A percentile compares a stretch with the other conserved stretches of the same genome.
These are phyloP conservation scores for Glycine soja DNA, from an alignment of 306 rosid genomes.

Conservation along the genomic window DNA sequence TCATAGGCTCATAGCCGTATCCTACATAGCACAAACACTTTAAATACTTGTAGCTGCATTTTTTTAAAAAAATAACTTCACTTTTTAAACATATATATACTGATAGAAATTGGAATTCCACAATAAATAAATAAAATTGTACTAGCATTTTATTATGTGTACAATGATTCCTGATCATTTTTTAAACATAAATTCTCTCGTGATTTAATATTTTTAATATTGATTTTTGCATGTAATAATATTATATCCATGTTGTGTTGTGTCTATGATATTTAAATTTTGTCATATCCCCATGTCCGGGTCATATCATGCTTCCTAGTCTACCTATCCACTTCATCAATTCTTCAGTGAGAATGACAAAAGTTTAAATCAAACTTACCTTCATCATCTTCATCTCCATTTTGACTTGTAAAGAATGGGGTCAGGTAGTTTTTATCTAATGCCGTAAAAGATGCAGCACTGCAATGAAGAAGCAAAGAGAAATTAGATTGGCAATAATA, in stretches of 20 bases:
- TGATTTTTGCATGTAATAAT: neutral
- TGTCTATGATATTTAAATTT: neutral
- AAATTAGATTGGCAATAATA: slow-evolving; percentile 22
- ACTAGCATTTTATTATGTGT: neutral
- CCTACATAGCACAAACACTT: neutral
- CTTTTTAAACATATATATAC: neutral
- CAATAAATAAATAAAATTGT: neutral
- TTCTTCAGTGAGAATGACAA: slow-evolving; percentile 27
- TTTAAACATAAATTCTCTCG: neutral
- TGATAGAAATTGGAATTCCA: neutral
- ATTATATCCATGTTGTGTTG: neutral
- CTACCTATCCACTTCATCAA: slow-evolving; percentile 29
- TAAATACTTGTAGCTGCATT: neutral
- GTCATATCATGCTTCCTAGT: neutral
- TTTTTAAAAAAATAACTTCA: neutral
- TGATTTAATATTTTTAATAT: neutral
- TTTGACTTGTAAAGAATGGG: slow-evolving; percentile 95
- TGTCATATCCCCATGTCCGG: neutral
- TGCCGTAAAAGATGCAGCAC: slow-evolving; percentile 87
- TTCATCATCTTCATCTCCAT: slow-evolving; percentile 81
- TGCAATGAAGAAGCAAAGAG: slow-evolving; percentile 54
- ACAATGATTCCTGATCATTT: neutral
- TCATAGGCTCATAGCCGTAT: neutral
- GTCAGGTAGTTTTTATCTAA: slow-evolving; percentile 92
- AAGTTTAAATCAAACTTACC: slow-evolving; percentile 61